Base-by-base conservation (phyloP, 2,329 filamentous ascomycete species). In the Drechslera avenae region DNA sequence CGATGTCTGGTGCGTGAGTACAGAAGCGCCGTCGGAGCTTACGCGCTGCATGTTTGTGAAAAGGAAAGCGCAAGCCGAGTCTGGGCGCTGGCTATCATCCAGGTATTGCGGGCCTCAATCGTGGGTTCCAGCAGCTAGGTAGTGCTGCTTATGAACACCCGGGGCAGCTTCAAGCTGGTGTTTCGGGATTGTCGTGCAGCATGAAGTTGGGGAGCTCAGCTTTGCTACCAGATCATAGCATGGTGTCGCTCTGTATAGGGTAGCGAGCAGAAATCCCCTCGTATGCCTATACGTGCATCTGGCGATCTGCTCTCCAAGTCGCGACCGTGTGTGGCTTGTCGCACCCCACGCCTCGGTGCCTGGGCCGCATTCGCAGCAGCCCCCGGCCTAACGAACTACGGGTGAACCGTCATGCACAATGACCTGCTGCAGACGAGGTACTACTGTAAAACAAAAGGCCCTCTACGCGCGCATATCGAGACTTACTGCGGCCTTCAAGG, bases 11-110 rank as follows among this genome's bases (percentile, higher is more conserved):
- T 68, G 58, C 21, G 75, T 74, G 43, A 76, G 68, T 43, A 77
- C 58, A 37, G 77, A 79, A 9, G 74, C 73, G 45, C 73, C 66
- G 55, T 79, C 77, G 39, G 69, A 60, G 54, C 67, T 67, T 46
- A 69, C 66, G 47, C 62, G 62, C 45, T 69, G 68, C 73, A 75
- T 75, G 45, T 52, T 45, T 49, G 34, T 17, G 19, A 33, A 37
- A 18, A 6, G 5, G 8, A 14, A 13, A 36, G 45, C 9, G 42
- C 30, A 19, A 30, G 44, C 23, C 19, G 14, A 21, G n/a, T n/a
- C 42, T 47, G 5, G 21, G 31, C 26, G 36, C 18, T 32, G 42
- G 32, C 8, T 34, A 43, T 42, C 36, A 51, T 45, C 43, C 32
- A 36, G 44, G 36, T 48, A 35, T 19, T 35, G 49, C 36, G 49